Base-by-base conservation (phyloP, 2,329 filamentous ascomycete species). In the Ceratocystis diversiconidia region DNA sequence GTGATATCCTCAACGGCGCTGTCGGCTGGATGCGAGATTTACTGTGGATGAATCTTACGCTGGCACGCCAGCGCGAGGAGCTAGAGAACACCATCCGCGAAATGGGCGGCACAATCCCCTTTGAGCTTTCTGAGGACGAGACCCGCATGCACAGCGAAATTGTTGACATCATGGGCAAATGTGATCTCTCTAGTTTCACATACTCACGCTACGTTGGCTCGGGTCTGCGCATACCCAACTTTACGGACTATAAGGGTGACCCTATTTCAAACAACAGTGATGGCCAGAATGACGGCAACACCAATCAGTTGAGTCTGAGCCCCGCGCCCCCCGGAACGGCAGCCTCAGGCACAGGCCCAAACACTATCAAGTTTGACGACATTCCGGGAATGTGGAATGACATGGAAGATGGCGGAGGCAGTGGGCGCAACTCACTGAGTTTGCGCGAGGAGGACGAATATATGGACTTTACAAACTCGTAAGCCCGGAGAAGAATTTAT, bases 381-480 rank as follows among this genome's bases (percentile, higher is more conserved):
- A 72, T 76, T 71, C 83, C 76, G 61, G 79, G 81, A 66, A 85
- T 87, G 72, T 88, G 85, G 78, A 83, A 84, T 64, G 85, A 86
- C 55, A 17, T 63, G 30, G 84, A 82, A 68, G 86, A 88, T 72
- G 88, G 87, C 72, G 87, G 88, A 64, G 85, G 82, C 68, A 89
- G 84, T 72, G 86, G 86, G 65, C 82, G 85, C 57, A 80, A 79
- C 28, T 77, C 79, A 5, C 79, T 89, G 72, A 86, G 87, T 73
- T 90, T 96, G 77, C 96, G 96, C 75, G 92, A 96, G 74, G 92
- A 96, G 76, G 92, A 96, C 71, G 92, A 96, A 76, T 95, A 89
- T 72, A 95, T 95, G 89, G 89, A 94, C 70, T 75, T 85, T 69
- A 81, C 77, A 66, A 76, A 78, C 70, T 77, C 75, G 30, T 57